These are phyloP conservation scores for Smallanthus sonchifolius DNA, from an alignment of 129 eudicot species.

Conservation along the genomic window DNA sequence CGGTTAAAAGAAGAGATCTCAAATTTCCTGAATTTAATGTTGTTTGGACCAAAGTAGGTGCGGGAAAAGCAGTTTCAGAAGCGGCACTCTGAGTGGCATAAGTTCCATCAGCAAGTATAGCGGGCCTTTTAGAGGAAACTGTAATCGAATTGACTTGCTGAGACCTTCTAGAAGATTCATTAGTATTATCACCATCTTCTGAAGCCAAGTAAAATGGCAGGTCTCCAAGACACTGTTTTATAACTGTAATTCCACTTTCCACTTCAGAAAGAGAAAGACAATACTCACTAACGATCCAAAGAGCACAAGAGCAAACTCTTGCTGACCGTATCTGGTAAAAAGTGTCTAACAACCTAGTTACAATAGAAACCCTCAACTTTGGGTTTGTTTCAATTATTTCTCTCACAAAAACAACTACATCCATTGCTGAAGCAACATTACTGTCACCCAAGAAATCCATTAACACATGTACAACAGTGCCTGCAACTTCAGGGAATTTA, in stretches of 20 bases:
- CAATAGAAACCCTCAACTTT: conserved; percentile 79
- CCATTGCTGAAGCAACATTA: conserved; percentile 89
- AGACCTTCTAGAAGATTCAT: conserved; percentile 40
- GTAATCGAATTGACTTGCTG: conserved; percentile 65
- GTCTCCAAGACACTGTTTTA: conserved; percentile 37
- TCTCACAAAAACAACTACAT: conserved; percentile 79
- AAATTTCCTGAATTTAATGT: conserved; percentile 57
- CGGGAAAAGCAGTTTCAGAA: conserved; percentile 71
- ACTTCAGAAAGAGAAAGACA: conserved; percentile 91
- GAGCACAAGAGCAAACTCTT: conserved; percentile 89
- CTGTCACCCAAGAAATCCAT: conserved; percentile 97
- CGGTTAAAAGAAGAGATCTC: conserved; percentile 84
- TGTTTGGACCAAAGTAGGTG: conserved; percentile 67
- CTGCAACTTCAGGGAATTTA: conserved; percentile 93
- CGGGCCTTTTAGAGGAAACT: conserved; percentile 80
- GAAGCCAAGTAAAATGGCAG: conserved; percentile 63
- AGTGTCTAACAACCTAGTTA: conserved; percentile 73
- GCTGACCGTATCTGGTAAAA: conserved; percentile 94
- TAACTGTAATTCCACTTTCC: conserved; percentile 74
- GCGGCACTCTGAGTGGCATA: conserved; percentile 96
- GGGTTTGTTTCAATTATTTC: conserved; percentile 93
- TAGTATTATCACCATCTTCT: conserved; percentile 66
- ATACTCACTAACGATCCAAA: conserved; percentile 93
- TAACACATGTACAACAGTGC: conserved; percentile 84
- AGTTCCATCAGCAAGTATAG: conserved; percentile 90